Evolutionary conservation across 2,329 filamentous ascomycete species (phyloP).

Genomic region (Coniochaeta sp.): DNA sequence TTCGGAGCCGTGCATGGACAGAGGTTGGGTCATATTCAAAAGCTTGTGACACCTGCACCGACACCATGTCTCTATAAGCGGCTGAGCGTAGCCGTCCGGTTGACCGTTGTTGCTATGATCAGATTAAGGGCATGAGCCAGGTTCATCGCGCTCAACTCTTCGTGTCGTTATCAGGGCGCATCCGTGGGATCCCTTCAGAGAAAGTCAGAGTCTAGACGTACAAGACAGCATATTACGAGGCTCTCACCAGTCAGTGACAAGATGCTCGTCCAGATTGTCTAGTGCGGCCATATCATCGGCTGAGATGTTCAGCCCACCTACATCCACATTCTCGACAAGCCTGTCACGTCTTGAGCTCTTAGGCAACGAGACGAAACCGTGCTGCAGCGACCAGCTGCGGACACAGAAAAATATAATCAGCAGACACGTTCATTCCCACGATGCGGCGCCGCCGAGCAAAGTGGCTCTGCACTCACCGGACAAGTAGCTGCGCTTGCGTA

Average conservation of each 20-base stretch:
- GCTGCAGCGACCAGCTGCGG: conserved; percentile 65
- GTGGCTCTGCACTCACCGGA: conserved; percentile 40
- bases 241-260: conserved; percentile 60
- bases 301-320: conserved; percentile 53
- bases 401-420: not conserved
- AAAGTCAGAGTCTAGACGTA: not conserved
- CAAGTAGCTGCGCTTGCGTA: conserved; percentile 64
- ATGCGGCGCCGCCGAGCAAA: too few relatives aligned
- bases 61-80: too few relatives aligned
- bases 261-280: conserved; percentile 61
- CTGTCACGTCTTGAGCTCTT: conserved; percentile 60
- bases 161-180: conserved; percentile 6
- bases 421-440: too few relatives aligned
- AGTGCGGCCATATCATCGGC: conserved; percentile 55
- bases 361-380: conserved; percentile 64
- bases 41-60: too few relatives aligned
- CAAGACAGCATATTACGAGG: not conserved
- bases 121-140: too few relatives aligned
- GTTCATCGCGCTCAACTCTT: not conserved
- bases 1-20: too few relatives aligned
- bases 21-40: too few relatives aligned
- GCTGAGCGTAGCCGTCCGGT: not conserved
- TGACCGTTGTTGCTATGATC: not conserved
- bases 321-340: conserved; percentile 56
- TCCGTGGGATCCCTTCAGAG: conserved; percentile 13